Base-by-base conservation (phyloP, 2,329 filamentous ascomycete species). In the Alternaria tenuissima region DNA sequence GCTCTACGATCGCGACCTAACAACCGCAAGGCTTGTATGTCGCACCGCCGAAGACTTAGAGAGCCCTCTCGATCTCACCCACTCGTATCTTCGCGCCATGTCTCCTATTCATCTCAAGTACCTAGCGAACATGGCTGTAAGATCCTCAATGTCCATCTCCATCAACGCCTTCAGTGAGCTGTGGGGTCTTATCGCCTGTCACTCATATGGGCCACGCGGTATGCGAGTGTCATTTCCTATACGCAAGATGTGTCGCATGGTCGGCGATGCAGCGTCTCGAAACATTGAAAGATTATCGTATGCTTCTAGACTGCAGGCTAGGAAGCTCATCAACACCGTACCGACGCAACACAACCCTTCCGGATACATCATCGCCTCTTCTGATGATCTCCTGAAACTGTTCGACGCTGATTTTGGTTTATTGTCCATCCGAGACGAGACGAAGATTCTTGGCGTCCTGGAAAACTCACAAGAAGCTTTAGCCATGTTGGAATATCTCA, bases 181-280 rank as follows among this genome's bases (percentile, higher is more conserved):
- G 0, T 97, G 93, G 94, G 94, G 93, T 0, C 81, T 97, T 28
- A 93, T 97, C 41, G 89, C 92, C 1, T 96, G 93, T 62, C 93
- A 97, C 73, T 87, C 90, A 0, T 96, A 96, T 69, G 93, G 91
- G 0, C 64, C 79, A 2, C 86, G 85, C 44, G 93, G 93, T 4
- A 96, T 95, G 92, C 86, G 93, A n/a, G 92, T 97, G 0, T 92
- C 92, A 0, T 97, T 97, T 71, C 93, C 93, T 0, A 93, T 96
- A 49, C 86, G 93, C 12, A 96, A 96, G 77, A 94, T 97, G 89
- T 97, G 93, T 76, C 89, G 93, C 5, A 81, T 97, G 5, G 87
- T 97, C 3, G 93, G 93, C 4, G 93, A 97, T 69, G 92, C 89
- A 0, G 92, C 92, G 0, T 96, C 92, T 0, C 84, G 92, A 48